Base-by-base conservation (phyloP, 768 basidiomycete species). In the Tylopilus plumbeoviolaceoides region DNA sequence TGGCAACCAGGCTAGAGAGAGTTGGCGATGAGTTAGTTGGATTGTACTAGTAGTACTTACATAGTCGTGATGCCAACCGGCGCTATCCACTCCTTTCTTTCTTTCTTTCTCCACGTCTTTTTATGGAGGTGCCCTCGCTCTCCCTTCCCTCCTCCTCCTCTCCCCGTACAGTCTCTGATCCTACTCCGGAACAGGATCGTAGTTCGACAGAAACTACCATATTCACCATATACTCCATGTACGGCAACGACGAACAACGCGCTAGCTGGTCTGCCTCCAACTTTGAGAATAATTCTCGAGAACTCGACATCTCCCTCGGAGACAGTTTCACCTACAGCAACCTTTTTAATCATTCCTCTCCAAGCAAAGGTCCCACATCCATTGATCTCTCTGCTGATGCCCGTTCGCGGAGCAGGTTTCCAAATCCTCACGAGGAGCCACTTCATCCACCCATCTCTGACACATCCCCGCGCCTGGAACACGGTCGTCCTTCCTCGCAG, bases 171-270 rank as follows among this genome's bases (percentile, higher is more conserved):
- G 11, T 17, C 12, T 17, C 20, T 17, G 47, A 48, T 31, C 44
- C 14, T 17, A 1, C 30, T 9, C 58, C 58, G 20, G 73, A 73
- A 47, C 72, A 72, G 59, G 78, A 75, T 18, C 79, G 83, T 53
- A 74, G 73, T 51, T 84, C 85, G 0, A 82, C 86, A 12, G 88
- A 89, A 61, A 82, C 85, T 45, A 82, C 88, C 12, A 87, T 91
- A 64, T 82, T 86, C 65, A 84, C 87, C 48, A 91, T 92, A 51
- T 92, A 90, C 67, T 89, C 87, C 45, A 91, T 91, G 89, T 92
- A 92, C 67, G 82, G 82, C 48, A 84, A 85, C 65, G 80, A 83
- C 52, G 63, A 66, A 50, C 56, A 65, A 59, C 70, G 72, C 47
- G 67, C 73, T 47, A 78, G 78, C 73, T 83, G 79, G 78, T 63